Conservation (phyloP, 208 protist genomes). For the Entamoeba dispar region DNA sequence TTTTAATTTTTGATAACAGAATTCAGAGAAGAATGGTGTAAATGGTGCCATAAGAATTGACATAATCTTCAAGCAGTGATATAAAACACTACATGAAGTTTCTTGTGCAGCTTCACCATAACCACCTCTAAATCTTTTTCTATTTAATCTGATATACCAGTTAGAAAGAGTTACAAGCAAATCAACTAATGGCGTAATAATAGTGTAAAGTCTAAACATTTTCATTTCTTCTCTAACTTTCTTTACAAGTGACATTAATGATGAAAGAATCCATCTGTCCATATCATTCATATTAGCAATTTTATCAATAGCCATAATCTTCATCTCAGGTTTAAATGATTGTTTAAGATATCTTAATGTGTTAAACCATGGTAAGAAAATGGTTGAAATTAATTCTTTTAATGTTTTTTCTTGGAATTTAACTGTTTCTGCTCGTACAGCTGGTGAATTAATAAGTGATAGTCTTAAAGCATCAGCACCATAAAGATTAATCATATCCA, state of each 20-base stretch:
- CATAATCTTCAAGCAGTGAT: not conserved
- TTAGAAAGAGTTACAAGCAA: conserved; percentile 93
- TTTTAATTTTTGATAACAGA: not conserved
- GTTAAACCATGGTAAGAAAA: conserved; percentile 93
- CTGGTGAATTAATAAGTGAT: conserved; percentile 97
- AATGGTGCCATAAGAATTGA: not conserved
- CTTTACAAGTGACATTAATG: conserved; percentile 60
- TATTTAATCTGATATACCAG: conserved; percentile 76
- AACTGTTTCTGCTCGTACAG: conserved; percentile 81
- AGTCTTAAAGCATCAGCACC: conserved; percentile 90
- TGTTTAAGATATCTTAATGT: conserved; percentile 86
- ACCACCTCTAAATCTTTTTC: conserved; percentile 1
- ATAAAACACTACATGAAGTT: not conserved
- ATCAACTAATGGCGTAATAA: conserved; percentile 75
- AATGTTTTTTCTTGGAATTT: conserved; percentile 73
- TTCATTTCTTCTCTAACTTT: conserved; percentile 81
- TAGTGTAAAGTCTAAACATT: conserved; percentile 87
- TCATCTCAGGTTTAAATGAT: conserved; percentile 41
- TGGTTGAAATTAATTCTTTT: conserved; percentile 74
- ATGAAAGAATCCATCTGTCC: conserved; percentile 91
- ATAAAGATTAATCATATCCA: conserved; percentile 66
- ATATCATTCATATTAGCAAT: conserved; percentile 51
- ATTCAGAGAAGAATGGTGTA: not conserved
- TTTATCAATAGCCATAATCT: not conserved
- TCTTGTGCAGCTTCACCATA: not conserved